Evolutionary conservation across 768 basidiomycete genomes (phyloP).

Genomic region (Auriscalpium orientale): DNA sequence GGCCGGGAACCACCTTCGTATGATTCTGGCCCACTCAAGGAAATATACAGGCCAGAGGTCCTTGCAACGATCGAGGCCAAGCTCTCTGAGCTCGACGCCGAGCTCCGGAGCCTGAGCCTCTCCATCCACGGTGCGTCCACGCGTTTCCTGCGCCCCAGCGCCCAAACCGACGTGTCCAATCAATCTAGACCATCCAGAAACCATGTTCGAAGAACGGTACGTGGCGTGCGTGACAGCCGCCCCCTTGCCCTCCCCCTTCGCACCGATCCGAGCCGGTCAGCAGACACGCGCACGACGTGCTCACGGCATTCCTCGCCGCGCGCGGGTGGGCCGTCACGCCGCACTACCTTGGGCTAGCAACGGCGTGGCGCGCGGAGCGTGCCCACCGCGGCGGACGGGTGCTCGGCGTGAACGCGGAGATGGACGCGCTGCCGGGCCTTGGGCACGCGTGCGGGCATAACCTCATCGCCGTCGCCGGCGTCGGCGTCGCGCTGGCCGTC

Average conservation of each 20-base stretch:
- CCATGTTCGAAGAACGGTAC: slow-evolving; percentile 58
- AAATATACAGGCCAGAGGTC: slow-evolving; percentile 27
- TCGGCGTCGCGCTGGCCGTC: slow-evolving; percentile 67
- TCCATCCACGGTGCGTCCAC: slow-evolving; percentile 53
- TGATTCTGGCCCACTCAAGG: slow-evolving; percentile 3
- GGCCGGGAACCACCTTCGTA: slow-evolving; percentile 17
- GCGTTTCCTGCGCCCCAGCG: too few species aligned
- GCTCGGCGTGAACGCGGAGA: slow-evolving; percentile 76
- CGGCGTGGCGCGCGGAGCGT: slow-evolving; percentile 75
- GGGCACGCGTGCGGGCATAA: slow-evolving; percentile 72
- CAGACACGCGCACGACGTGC: slow-evolving; percentile 65
- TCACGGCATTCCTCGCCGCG: slow-evolving; percentile 58
- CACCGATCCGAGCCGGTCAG: not conserved
- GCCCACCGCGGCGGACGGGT: slow-evolving; percentile 50
- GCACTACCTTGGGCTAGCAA: slow-evolving; percentile 62
- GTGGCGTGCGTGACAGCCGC: too few species aligned
- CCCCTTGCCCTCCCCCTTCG: slow-evolving; percentile 4
- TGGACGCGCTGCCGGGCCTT: slow-evolving; percentile 49
- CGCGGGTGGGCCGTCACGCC: slow-evolving; percentile 66
- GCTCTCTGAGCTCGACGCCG: slow-evolving; percentile 42
- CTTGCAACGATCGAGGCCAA: slow-evolving; percentile 44
- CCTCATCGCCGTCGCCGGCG: slow-evolving; percentile 67
- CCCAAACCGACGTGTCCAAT: not conserved
- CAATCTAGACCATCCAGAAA: slow-evolving; percentile 52
- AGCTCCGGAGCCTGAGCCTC: slow-evolving; percentile 58